Conservation (phyloP, 768 basidiomycete genomes). For the Multifurca ochricompacta region DNA sequence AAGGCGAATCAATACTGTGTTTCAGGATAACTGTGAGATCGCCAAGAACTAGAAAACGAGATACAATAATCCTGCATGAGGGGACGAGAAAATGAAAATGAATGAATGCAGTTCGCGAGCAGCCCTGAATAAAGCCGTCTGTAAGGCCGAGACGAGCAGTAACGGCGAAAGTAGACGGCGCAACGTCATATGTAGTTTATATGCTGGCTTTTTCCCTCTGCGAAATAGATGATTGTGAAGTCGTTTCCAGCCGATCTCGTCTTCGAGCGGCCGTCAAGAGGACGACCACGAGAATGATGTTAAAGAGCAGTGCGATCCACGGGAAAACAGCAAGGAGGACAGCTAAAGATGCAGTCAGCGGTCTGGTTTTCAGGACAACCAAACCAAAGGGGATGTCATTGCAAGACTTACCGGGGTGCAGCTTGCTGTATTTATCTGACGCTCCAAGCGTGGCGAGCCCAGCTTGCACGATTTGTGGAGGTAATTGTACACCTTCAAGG, state of each 20-base stretch:
- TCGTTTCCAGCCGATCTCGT: neutral
- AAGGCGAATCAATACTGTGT: too few relatives aligned
- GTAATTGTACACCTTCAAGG: conserved; percentile 32
- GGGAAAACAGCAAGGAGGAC: conserved; percentile 15
- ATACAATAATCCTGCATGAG: too few relatives aligned
- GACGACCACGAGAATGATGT: neutral
- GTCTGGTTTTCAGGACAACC: too few relatives aligned
- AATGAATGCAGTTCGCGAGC: too few relatives aligned
- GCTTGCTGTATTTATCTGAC: conserved; percentile 6
- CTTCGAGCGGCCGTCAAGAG: conserved; percentile 8
- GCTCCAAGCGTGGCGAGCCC: conserved; percentile 15
- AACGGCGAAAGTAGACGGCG: neutral
- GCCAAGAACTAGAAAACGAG: too few relatives aligned
- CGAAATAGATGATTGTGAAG: neutral
- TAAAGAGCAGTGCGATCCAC: conserved; percentile 10
- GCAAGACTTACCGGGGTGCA: conserved; percentile 2
- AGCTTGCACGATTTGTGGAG: conserved; percentile 30
- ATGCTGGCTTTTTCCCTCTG: neutral
- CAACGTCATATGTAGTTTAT: neutral
- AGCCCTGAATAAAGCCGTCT: too few relatives aligned
- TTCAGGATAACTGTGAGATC: too few relatives aligned
- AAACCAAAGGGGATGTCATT: neutral
- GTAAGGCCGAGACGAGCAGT: neutral
- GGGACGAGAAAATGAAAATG: too few relatives aligned
- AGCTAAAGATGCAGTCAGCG: neutral